Conservation (phyloP, 1,284 basidiomycete species). For the Rhodofomes roseus region DNA sequence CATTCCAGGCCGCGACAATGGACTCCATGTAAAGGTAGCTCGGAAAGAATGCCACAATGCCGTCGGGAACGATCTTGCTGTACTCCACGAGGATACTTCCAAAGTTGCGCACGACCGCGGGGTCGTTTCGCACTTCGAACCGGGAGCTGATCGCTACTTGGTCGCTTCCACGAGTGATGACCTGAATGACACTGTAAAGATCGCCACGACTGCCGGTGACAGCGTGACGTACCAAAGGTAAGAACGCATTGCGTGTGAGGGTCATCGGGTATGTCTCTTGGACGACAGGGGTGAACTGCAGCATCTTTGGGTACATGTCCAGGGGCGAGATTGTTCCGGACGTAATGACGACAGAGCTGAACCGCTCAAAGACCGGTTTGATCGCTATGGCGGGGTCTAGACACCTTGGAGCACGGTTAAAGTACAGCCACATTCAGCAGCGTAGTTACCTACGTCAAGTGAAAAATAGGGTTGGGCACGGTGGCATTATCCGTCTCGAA, state of each 20-base stretch:
- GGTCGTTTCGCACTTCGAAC: constrained; percentile 99
- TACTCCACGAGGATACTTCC: constrained; percentile 98
- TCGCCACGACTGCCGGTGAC: not conserved
- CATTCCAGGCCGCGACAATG: constrained; percentile 99
- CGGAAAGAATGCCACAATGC: constrained; percentile 99
- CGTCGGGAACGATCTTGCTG: constrained; percentile 96
- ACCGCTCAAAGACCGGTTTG: constrained; percentile 97
- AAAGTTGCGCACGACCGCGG: constrained; percentile 98
- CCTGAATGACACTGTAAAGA: constrained; percentile 40
- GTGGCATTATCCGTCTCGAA: constrained; percentile 99
- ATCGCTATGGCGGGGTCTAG: constrained; percentile 98
- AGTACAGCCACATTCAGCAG: not conserved
- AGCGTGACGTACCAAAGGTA: constrained; percentile 75
- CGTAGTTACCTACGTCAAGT: constrained; percentile 75
- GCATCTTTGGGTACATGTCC: constrained; percentile 99
- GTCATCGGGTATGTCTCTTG: constrained; percentile 99
- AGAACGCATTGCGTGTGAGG: constrained; percentile 92
- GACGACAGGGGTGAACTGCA: constrained; percentile 96
- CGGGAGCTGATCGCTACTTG: constrained; percentile 99
- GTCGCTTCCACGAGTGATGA: constrained; percentile 97
- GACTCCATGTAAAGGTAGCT: constrained; percentile 99
- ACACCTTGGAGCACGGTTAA: constrained; percentile 54
- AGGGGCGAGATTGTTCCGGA: constrained; percentile 97
- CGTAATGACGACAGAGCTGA: constrained; percentile 98
- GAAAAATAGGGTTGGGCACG: constrained; percentile 98